These are phyloP conservation scores for Paraphoma chrysanthemicola DNA, from an alignment of 2,329 filamentous ascomycete genomes.

Conservation along the genomic window DNA sequence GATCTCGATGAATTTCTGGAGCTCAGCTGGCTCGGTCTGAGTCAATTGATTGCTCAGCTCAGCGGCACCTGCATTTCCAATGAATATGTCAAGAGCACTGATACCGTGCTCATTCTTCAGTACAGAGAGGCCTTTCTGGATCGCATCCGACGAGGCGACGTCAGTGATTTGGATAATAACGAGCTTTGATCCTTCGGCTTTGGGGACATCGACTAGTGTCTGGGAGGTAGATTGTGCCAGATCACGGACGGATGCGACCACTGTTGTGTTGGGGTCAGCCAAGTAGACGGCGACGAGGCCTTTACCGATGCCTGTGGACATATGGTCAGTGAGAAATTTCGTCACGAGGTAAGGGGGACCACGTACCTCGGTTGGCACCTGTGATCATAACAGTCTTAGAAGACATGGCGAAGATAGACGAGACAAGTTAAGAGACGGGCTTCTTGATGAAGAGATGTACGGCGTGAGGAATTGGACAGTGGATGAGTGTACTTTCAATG, in stretches of 20 bases:
- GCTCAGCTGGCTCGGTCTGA: conserved; percentile 1
- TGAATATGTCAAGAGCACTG: conserved; percentile 40
- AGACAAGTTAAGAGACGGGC: too few species aligned
- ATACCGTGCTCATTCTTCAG: conserved; percentile 16
- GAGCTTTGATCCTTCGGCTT: conserved; percentile 15
- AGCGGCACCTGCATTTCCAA: conserved; percentile 49
- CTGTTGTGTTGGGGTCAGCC: conserved; percentile 44
- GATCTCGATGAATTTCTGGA: conserved; percentile 17
- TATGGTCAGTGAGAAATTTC: conserved; percentile 1
- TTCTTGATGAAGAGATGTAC: too few species aligned
- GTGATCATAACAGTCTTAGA: conserved; percentile 35
- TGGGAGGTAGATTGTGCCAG: conserved; percentile 19
- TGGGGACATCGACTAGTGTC: conserved; percentile 32
- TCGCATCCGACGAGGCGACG: conserved; percentile 26
- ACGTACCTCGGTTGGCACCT: conserved; percentile 39
- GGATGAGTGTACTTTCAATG: too few species aligned
- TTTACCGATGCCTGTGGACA: conserved; percentile 42
- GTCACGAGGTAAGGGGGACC: neutral
- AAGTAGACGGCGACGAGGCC: conserved; percentile 46
- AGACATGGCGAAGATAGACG: conserved; percentile 1
- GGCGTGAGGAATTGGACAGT: too few species aligned
- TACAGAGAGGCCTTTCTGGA: conserved; percentile 29
- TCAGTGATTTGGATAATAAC: conserved; percentile 15
- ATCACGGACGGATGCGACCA: conserved; percentile 52
- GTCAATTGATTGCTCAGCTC: neutral